Evolutionary conservation across 805 yeast species (phyloP).

Genomic region (Candida easanensis): DNA sequence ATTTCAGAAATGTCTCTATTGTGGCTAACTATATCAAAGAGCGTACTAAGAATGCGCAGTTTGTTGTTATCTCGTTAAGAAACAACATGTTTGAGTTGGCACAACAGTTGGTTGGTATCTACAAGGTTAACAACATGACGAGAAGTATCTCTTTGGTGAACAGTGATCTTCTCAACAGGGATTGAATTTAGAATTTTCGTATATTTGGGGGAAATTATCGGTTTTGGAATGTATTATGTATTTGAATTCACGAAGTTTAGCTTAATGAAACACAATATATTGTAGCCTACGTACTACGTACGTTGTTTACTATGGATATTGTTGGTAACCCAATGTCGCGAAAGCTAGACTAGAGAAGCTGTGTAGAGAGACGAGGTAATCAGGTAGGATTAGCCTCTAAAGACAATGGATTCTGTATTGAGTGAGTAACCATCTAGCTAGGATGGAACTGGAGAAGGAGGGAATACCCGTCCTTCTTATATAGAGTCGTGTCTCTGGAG

Average conservation of each 20-base stretch:
- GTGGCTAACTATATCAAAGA: constrained; percentile 97
- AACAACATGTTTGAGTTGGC: constrained; percentile 98
- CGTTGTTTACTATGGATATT: too few species aligned
- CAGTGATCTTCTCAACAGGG: constrained; percentile 1
- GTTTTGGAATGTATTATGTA: not conserved
- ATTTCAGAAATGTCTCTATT: constrained; percentile 93
- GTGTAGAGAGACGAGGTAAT: too few species aligned
- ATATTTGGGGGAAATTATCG: not conserved
- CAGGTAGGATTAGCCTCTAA: too few species aligned
- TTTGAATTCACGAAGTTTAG: not conserved
- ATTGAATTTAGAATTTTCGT: constrained; percentile 1
- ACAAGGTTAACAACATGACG: constrained; percentile 90
- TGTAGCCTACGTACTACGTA: too few species aligned
- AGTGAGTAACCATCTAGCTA: too few species aligned
- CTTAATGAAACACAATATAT: not conserved
- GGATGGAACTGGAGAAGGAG: too few species aligned
- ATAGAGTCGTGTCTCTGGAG: too few species aligned
- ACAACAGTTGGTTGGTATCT: constrained; percentile 90
- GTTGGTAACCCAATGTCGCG: too few species aligned
- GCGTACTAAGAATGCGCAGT: constrained; percentile 94
- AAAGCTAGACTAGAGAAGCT: too few species aligned
- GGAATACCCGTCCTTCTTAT: too few species aligned
- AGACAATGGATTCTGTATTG: too few species aligned
- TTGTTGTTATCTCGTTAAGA: constrained; percentile 89
- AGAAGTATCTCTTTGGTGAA: constrained; percentile 76